A percentile compares a stretch with the other conserved stretches of the same genome.
Conservation (phyloP, 495 filamentous ascomycete genomes). For the Collariella sp. region DNA sequence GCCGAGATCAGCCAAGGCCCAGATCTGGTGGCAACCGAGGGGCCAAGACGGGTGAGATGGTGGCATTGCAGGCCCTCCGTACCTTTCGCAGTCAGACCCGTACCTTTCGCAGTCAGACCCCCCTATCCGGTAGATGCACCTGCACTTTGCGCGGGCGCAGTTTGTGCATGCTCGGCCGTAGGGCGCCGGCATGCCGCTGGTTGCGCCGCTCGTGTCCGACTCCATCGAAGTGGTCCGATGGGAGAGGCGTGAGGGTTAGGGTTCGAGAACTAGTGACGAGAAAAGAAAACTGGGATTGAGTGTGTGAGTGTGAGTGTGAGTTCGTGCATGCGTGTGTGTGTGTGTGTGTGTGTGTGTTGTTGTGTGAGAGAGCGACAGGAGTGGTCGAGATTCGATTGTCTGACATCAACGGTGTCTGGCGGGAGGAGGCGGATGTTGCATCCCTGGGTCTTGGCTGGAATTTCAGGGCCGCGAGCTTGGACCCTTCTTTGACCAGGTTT, state of each 20-base stretch:
- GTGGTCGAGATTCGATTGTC: not conserved
- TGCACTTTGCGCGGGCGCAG: conserved; percentile 49
- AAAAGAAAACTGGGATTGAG: not conserved
- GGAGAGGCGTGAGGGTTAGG: conserved; percentile 4
- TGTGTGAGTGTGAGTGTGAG: not conserved
- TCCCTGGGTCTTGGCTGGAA: no score
- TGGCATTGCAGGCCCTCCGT: not conserved
- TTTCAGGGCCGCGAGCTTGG: no score
- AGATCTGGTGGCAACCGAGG: not conserved
- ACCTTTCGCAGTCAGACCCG: conserved; percentile 42
- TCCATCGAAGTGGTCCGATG: conserved; percentile 1
- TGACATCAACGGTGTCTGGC: not conserved
- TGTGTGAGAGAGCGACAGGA: not conserved
- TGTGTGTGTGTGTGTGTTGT: no score
- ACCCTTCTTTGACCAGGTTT: no score
- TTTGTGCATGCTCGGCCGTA: conserved; percentile 49
- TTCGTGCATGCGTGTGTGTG: not conserved
- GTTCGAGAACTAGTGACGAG: not conserved
- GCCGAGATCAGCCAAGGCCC: not conserved
- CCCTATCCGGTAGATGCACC: conserved; percentile 37
- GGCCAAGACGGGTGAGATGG: not conserved
- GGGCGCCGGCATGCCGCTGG: conserved; percentile 24
- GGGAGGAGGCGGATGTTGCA: not conserved
- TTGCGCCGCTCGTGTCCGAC: not conserved
- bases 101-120: conserved; percentile 45